These are phyloP conservation scores for Leishmania tarentolae DNA, from an alignment of 208 protist species.

Conservation along the genomic window DNA sequence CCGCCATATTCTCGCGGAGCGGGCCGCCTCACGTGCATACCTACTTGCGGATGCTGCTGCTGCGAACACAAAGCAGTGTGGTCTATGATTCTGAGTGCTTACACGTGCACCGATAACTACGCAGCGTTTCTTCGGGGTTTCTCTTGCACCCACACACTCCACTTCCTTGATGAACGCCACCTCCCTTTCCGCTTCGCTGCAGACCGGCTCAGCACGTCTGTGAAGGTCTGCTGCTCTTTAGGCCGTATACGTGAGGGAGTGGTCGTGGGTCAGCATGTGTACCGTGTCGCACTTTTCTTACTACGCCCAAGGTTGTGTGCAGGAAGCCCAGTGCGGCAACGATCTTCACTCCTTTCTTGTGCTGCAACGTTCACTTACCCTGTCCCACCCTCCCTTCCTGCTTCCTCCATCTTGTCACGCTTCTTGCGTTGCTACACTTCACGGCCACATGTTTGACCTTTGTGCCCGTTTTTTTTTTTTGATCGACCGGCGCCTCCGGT, in stretches of 20 bases:
- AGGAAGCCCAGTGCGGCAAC: neutral
- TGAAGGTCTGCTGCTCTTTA: neutral
- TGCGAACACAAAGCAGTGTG: neutral
- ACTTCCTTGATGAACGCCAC: neutral
- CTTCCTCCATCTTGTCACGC: neutral
- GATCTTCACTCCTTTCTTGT: neutral
- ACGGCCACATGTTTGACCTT: neutral
- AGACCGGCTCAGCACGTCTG: neutral
- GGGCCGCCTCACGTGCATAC: constrained; percentile 12
- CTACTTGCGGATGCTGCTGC: neutral
- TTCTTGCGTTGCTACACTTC: neutral
- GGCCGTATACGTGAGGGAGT: neutral
- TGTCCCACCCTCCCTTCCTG: neutral
- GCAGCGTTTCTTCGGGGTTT: neutral
- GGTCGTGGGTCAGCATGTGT: neutral
- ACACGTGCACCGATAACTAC: neutral
- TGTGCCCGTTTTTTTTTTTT: neutral
- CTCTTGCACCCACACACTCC: no score
- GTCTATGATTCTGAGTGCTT: neutral
- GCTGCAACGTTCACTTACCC: neutral
- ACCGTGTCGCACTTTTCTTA: neutral
- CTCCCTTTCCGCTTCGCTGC: neutral
- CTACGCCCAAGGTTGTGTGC: neutral
- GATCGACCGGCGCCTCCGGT: neutral
- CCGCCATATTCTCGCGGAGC: constrained; percentile 2